Base-by-base conservation (phyloP, 495 filamentous ascomycete species). In the Penicillium cosmopolitanum region DNA sequence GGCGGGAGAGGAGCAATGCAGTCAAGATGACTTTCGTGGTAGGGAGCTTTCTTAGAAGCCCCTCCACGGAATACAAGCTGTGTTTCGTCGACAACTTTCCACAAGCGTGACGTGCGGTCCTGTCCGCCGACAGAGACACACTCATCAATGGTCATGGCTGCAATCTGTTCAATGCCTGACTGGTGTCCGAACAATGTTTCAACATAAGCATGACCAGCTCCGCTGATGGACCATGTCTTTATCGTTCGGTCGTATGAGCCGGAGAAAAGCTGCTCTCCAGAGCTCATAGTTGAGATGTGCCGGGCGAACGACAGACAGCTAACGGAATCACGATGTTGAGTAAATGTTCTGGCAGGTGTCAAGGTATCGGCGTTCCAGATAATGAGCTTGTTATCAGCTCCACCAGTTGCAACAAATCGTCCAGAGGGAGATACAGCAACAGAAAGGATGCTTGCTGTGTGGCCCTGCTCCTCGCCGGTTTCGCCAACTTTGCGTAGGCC, bases 141-240 rank as follows among this genome's bases (percentile, higher is more conserved):
- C 35, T 91, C 87, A 73, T 98, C 95, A 54, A 89, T 85, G 12
- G 85, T 86, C 64, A 96, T 82, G 6, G 93, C 91, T 40, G 89
- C 87, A 53, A 98, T 82, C 64, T 90, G 89, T 38, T 93, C 80
- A 42, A 97, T 89, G 60, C 88, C 82, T 67, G 98, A 95, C 68
- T 97, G 93, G 74, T 98, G 95, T 10, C 95, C 95, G 73, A 97
- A 97, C 1, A 98, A 80, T 0, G 95, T 97, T 69, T 98, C 96
- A 23, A 98, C 83, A 66, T 97, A 98, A 25, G 93, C 91, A 55
- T 80, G 78, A 13, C 78, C 78, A 1, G 76, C 72, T 18, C 70
- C 62, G 55, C 76, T 78, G 21, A 96, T 80, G 55, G 88, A 94
- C 89, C 90, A 96, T 21, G 90, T 84, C 71, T 93, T 96, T 63